These are phyloP conservation scores for Byssochlamys sp. DNA, from an alignment of 2,329 filamentous ascomycete genomes.

Conservation along the genomic window DNA sequence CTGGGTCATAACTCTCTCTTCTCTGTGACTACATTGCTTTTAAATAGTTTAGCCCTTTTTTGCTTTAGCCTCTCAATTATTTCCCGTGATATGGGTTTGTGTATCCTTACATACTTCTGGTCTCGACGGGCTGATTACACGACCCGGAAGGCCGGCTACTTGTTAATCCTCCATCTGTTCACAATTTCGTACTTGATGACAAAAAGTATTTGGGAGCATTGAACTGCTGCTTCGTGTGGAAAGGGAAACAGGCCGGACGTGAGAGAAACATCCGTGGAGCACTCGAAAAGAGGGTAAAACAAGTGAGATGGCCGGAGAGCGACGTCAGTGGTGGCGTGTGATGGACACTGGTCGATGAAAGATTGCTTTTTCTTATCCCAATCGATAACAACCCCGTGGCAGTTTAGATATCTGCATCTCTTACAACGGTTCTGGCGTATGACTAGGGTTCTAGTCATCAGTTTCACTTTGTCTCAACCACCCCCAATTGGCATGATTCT, in stretches of 20 bases:
- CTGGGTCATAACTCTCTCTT: neutral
- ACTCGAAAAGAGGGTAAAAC: neutral
- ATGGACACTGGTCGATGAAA: neutral
- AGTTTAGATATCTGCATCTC: neutral
- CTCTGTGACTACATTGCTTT: conserved; percentile 2
- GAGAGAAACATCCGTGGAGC: neutral
- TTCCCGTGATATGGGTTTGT: conserved; percentile 6
- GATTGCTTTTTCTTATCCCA: neutral
- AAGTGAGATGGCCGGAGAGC: neutral
- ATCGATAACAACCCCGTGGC: neutral
- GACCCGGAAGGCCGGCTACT: neutral
- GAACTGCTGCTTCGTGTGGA: neutral
- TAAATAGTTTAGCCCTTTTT: conserved; percentile 4
- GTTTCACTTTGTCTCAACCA: neutral
- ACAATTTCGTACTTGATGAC: neutral
- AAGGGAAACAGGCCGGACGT: neutral
- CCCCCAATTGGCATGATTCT: neutral
- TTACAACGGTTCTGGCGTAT: neutral
- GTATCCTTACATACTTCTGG: conserved; percentile 3
- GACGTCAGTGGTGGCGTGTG: neutral
- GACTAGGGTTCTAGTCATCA: neutral
- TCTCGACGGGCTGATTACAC: neutral
- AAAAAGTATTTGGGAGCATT: neutral
- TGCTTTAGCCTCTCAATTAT: conserved; percentile 2
- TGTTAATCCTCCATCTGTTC: neutral